These are phyloP conservation scores for Conticribra guillardii DNA, from an alignment of 108 stramenopile genomes.

Conservation along the genomic window DNA sequence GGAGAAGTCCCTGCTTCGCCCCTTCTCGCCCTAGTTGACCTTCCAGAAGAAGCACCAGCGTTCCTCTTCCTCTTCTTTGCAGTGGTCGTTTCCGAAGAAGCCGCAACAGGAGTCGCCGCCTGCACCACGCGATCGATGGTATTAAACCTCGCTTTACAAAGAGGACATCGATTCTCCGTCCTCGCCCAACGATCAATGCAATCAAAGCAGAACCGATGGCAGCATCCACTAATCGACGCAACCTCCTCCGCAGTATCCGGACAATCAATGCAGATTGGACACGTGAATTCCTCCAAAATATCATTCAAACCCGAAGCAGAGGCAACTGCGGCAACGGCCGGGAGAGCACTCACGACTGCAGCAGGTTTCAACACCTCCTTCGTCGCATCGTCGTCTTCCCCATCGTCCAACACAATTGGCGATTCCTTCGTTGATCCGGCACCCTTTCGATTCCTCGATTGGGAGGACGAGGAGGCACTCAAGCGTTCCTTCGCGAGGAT, in stretches of 20 bases:
- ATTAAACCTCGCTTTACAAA: slow-evolving; percentile 37
- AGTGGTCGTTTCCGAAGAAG: background rate
- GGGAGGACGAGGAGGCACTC: background rate
- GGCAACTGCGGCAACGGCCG: background rate
- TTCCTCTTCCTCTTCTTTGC: slow-evolving; percentile 19
- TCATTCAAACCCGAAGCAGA: background rate
- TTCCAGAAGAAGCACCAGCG: too few relatives aligned
- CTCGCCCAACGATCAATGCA: slow-evolving; percentile 49
- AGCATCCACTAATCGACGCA: slow-evolving; percentile 38
- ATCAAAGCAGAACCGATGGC: slow-evolving; percentile 51
- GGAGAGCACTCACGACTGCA: background rate
- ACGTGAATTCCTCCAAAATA: slow-evolving; percentile 29
- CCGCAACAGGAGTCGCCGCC: slow-evolving; percentile 8
- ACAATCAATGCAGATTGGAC: slow-evolving; percentile 45
- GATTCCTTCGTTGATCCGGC: too few relatives aligned
- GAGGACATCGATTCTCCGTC: slow-evolving; percentile 48
- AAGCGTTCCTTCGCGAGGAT: background rate
- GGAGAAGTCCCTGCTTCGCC: slow-evolving; percentile 1
- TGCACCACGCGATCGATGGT: slow-evolving; percentile 41
- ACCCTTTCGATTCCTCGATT: background rate
- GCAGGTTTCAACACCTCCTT: background rate
- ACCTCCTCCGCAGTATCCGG: slow-evolving; percentile 28
- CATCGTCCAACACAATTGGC: background rate
- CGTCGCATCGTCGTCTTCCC: background rate
- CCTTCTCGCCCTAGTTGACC: slow-evolving; percentile 2